Conservation (phyloP, 1,284 basidiomycete species). For the Papiliotrema flavescens region DNA sequence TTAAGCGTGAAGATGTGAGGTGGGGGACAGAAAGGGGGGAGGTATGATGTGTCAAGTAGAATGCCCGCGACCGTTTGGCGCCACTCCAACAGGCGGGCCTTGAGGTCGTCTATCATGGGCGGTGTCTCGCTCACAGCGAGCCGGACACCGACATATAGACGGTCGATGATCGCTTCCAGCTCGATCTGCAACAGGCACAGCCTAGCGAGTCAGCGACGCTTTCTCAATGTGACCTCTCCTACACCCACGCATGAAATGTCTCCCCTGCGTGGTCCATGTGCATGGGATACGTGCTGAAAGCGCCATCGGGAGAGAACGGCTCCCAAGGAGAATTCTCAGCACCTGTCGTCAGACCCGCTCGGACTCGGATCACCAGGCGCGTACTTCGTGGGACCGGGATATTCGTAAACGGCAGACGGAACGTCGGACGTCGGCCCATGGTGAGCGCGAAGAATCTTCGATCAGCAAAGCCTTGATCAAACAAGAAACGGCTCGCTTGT, state of each 20-base stretch:
- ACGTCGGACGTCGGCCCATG: slow-evolving; percentile 4
- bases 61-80: not conserved
- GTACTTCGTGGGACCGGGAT: not conserved
- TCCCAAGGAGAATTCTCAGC: not conserved
- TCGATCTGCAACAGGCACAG: slow-evolving; percentile 5
- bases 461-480: not conserved
- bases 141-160: slow-evolving; percentile 10
- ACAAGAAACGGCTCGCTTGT: too few relatives aligned
- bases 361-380: too few relatives aligned
- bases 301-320: not conserved
- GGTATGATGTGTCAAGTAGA: slow-evolving; percentile 4
- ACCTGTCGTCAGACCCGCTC: too few relatives aligned
- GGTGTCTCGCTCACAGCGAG: too few relatives aligned
- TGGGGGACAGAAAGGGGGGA: slow-evolving; percentile 3
- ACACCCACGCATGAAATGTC: slow-evolving; percentile 5
- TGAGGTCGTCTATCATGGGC: not conserved
- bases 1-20: slow-evolving; percentile 9
- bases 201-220: not conserved
- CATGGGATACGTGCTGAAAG: not conserved
- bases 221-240: not conserved
- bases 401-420: not conserved
- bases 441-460: slow-evolving; percentile 5
- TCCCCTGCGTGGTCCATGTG: slow-evolving; percentile 1
- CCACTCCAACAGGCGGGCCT: not conserved
- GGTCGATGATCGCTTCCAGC: slow-evolving; percentile 12